phyloP scores from a whole-genome alignment of 257 asterid genomes.

The Striga asiatica region DNA sequence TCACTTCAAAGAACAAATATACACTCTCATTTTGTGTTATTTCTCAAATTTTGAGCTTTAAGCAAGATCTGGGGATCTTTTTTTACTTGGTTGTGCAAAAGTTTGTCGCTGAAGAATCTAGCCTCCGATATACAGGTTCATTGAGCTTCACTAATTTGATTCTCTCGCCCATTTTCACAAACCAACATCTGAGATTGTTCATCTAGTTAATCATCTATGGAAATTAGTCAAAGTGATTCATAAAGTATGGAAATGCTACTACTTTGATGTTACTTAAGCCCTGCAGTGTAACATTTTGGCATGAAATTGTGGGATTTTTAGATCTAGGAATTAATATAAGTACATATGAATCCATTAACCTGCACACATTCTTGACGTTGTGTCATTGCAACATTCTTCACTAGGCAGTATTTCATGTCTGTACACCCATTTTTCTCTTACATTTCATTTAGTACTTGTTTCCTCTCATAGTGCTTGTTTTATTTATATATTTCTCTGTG shows the following conservation, averaged over 20 bases:
- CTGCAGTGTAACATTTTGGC: background rate
- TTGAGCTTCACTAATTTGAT: background rate
- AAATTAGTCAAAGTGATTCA: background rate
- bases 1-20: background rate
- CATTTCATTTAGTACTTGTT: background rate
- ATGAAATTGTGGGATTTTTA: background rate
- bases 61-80: background rate
- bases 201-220: background rate
- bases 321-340: background rate
- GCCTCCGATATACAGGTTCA: background rate
- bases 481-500: background rate
- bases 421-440: background rate
- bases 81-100: background rate
- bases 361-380: background rate
- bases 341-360: background rate
- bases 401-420: conserved; percentile 2
- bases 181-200: background rate
- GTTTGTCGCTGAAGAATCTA: conserved; percentile 8
- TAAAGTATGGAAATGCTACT: background rate
- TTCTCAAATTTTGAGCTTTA: background rate
- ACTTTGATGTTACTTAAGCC: background rate
- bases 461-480: background rate
- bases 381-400: background rate
- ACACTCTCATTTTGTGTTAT: background rate
- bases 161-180: background rate